Conservation (phyloP, 2,329 filamentous ascomycete genomes). For the Phoma sp. region DNA sequence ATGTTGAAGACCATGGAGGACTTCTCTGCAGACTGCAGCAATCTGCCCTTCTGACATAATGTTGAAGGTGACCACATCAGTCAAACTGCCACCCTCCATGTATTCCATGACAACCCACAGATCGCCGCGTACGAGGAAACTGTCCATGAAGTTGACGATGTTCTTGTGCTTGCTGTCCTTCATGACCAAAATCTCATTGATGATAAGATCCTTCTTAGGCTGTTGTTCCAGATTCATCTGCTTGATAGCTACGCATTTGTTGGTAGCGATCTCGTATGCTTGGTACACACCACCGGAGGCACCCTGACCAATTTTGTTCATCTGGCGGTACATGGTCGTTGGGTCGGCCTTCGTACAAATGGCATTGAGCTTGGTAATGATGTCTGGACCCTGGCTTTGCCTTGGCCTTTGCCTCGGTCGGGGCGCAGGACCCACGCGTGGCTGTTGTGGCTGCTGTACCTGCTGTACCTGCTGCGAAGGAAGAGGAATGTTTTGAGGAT, state of each 20-base stretch:
- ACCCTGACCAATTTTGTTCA: slow-evolving; percentile 96
- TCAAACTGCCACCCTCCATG: slow-evolving; percentile 97
- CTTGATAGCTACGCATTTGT: slow-evolving; percentile 94
- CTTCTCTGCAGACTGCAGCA: slow-evolving; percentile 92
- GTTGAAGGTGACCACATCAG: slow-evolving; percentile 98
- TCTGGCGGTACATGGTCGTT: slow-evolving; percentile 80
- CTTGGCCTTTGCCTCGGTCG: slow-evolving; percentile 78
- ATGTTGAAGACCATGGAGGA: slow-evolving; percentile 88
- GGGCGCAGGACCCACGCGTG: slow-evolving; percentile 60
- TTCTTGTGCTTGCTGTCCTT: slow-evolving; percentile 98
- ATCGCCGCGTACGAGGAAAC: slow-evolving; percentile 86
- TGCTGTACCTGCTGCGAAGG: slow-evolving; percentile 52
- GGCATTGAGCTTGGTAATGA: slow-evolving; percentile 79
- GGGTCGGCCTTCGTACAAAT: slow-evolving; percentile 93
- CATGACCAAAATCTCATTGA: slow-evolving; percentile 99
- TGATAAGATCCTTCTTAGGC: slow-evolving; percentile 98
- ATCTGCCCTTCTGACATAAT: slow-evolving; percentile 99
- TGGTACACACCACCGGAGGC: slow-evolving; percentile 96
- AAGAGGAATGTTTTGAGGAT: slow-evolving; percentile 52
- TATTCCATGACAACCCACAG: slow-evolving; percentile 99
- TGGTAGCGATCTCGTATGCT: slow-evolving; percentile 81
- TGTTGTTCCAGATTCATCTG: slow-evolving; percentile 99
- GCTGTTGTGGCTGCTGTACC: slow-evolving; percentile 50
- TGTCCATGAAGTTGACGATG: slow-evolving; percentile 99
- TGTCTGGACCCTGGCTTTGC: slow-evolving; percentile 81